Evolutionary conservation across 2,329 filamentous ascomycete species (phyloP).

Genomic region (Penicillium sp.): DNA sequence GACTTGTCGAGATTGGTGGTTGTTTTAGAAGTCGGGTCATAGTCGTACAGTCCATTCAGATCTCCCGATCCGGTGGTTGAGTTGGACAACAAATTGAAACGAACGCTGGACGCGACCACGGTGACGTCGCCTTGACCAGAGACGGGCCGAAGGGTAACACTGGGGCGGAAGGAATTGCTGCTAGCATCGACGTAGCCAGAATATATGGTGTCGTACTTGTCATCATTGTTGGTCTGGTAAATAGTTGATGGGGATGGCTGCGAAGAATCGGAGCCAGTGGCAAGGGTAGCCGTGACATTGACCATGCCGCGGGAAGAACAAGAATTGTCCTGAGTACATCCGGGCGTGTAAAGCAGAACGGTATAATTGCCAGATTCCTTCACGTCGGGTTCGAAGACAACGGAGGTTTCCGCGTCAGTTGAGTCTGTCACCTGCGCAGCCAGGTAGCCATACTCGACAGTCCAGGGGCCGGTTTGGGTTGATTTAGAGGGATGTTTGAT

Average conservation of each 20-base stretch:
- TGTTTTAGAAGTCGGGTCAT: conserved; percentile 61
- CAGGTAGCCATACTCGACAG: conserved; percentile 69
- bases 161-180: conserved; percentile 70
- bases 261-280: conserved; percentile 44
- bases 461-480: conserved; percentile 72
- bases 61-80: conserved; percentile 58
- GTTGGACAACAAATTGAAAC: conserved; percentile 63
- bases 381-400: conserved; percentile 73
- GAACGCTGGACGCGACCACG: conserved; percentile 84
- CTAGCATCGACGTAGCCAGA: conserved; percentile 78
- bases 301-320: conserved; percentile 76
- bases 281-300: conserved; percentile 73
- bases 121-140: conserved; percentile 62
- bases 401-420: conserved; percentile 58
- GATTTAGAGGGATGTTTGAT: conserved; percentile 64
- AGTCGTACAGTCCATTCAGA: conserved; percentile 88
- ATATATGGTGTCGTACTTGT: conserved; percentile 94
- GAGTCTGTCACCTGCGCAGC: conserved; percentile 62
- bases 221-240: conserved; percentile 89
- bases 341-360: conserved; percentile 87
- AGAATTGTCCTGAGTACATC: conserved; percentile 74
- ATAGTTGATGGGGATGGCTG: conserved; percentile 60
- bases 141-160: conserved; percentile 71
- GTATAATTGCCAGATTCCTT: conserved; percentile 88
- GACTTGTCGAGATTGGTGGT: conserved; percentile 67